These are phyloP conservation scores for Diaporthe amygdali DNA, from an alignment of 2,329 filamentous ascomycete species.

Conservation along the genomic window DNA sequence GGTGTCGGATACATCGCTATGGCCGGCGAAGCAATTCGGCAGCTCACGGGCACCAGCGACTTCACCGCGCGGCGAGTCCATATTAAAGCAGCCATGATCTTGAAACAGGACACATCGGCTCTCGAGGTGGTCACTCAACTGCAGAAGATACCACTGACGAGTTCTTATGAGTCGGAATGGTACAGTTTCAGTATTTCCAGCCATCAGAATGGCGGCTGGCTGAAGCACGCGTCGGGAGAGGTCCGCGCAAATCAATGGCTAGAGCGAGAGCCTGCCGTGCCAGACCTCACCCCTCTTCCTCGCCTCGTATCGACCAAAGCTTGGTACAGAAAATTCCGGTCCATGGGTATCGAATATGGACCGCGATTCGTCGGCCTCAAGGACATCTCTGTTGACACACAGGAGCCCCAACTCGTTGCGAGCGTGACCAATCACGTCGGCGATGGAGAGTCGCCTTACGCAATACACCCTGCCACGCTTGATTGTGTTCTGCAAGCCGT, in stretches of 20 bases:
- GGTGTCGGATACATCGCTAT: slow-evolving; percentile 24
- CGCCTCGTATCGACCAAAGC: not conserved
- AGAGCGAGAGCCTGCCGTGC: not conserved
- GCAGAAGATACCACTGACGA: not conserved
- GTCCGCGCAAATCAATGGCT: not conserved
- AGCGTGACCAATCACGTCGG: not conserved
- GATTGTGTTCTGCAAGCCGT: not conserved
- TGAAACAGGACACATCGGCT: not conserved
- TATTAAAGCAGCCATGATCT: not conserved
- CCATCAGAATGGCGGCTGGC: not conserved
- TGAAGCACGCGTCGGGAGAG: not conserved
- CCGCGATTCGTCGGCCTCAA: slow-evolving; percentile 5
- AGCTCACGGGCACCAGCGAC: slow-evolving; percentile 20
- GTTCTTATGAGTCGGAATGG: not conserved
- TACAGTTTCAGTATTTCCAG: not conserved
- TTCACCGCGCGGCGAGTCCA: not conserved
- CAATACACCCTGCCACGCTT: slow-evolving; percentile 4
- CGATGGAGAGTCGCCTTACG: not conserved
- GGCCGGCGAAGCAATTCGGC: slow-evolving; percentile 26
- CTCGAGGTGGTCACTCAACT: not conserved
- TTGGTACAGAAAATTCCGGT: not conserved
- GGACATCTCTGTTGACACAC: not conserved
- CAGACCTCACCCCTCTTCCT: not conserved
- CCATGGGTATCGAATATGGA: slow-evolving; percentile 19
- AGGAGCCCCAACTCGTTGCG: not conserved